phyloP scores from a whole-genome alignment of 345 rosid genomes.

The Gossypium sturtianum region DNA sequence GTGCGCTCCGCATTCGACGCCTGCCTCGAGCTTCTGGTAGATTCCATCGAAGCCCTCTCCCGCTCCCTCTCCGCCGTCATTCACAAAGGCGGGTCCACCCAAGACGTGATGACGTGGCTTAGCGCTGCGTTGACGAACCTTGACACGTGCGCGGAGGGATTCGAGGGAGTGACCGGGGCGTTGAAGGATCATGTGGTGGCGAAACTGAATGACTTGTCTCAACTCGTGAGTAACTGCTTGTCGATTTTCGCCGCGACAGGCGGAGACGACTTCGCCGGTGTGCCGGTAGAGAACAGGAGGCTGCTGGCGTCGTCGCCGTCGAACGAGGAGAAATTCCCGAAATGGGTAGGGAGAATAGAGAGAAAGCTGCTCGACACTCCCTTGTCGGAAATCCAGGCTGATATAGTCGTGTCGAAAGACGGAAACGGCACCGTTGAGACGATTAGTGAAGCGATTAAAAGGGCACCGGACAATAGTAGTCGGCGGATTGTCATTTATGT shows the following conservation, averaged over 20 bases:
- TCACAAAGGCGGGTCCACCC: slow-evolving; percentile 21
- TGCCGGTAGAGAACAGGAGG: slow-evolving; percentile 76
- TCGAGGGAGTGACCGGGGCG: slow-evolving; percentile 41
- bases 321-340: slow-evolving; percentile 36
- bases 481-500: slow-evolving; percentile 82
- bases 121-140: slow-evolving; percentile 89
- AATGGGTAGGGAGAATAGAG: slow-evolving; percentile 61
- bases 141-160: slow-evolving; percentile 91
- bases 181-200: slow-evolving; percentile 59
- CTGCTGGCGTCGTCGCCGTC: slow-evolving; percentile 28
- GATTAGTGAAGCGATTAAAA: slow-evolving; percentile 82
- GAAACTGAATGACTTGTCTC: slow-evolving; percentile 63
- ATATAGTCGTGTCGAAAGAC: slow-evolving; percentile 70
- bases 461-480: slow-evolving; percentile 59
- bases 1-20: slow-evolving; percentile 75
- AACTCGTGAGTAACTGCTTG: slow-evolving; percentile 82
- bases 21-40: slow-evolving; percentile 85
- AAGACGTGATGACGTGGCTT: slow-evolving; percentile 91
- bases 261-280: slow-evolving; percentile 62
- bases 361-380: slow-evolving; percentile 53
- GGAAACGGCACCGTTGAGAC: slow-evolving; percentile 91
- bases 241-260: slow-evolving; percentile 57
- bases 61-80: slow-evolving; percentile 53
- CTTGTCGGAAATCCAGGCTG: slow-evolving; percentile 59
- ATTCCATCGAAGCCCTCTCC: slow-evolving; percentile 69